Conservation (phyloP, 176 grass and related monocot species). For the Hordeum marinum region DNA sequence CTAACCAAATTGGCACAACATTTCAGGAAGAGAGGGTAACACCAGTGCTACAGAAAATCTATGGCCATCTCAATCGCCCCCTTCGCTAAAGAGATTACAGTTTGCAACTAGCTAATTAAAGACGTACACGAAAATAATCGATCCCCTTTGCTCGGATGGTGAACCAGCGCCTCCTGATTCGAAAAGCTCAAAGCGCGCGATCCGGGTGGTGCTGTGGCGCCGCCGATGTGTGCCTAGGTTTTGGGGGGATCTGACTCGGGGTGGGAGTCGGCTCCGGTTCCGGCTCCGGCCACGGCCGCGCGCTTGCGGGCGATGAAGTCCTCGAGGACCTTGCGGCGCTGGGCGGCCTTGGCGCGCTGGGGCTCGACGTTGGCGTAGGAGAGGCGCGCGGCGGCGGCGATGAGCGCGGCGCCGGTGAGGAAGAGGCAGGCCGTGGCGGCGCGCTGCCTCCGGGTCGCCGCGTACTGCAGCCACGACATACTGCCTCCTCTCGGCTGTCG, state of each 20-base stretch:
- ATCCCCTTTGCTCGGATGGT: not conserved
- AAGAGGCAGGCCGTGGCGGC: constrained; percentile 7
- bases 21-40: too few species aligned
- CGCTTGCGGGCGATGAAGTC: constrained; percentile 37
- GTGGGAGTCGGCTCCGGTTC: not conserved
- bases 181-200: not conserved
- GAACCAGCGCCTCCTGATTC: not conserved
- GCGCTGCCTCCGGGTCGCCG: constrained; percentile 25
- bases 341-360: constrained; percentile 44
- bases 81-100: not conserved
- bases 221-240: not conserved
- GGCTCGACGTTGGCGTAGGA: constrained; percentile 58
- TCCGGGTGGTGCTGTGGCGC: not conserved
- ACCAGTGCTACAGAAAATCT: too few species aligned
- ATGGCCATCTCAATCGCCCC: too few species aligned
- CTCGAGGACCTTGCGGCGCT: constrained; percentile 36
- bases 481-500: too few species aligned
- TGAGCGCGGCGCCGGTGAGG: constrained; percentile 36
- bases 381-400: constrained; percentile 36
- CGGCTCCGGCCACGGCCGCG: not conserved
- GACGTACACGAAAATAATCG: not conserved
- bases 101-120: not conserved
- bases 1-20: not conserved
- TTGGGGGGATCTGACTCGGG: not conserved
- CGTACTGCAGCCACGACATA: constrained; percentile 32